Base-by-base conservation (phyloP, 108 stramenopile genomes). In the Schizochytrium sp. region DNA sequence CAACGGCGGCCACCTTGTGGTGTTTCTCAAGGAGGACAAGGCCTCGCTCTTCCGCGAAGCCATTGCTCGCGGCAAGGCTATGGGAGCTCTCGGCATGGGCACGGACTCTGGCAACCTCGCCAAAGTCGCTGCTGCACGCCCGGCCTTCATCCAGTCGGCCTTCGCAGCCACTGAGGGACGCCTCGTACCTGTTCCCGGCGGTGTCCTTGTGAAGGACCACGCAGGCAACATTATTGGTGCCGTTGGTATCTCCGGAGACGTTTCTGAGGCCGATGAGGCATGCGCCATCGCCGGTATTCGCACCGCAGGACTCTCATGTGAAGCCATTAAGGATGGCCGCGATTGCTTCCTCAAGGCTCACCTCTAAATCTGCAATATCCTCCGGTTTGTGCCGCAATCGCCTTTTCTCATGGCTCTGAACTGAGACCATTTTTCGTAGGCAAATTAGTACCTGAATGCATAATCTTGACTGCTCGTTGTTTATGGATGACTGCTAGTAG, bases 201-300 rank as follows among this genome's bases (percentile, higher is more conserved):
- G 76, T n/a, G 76, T 83, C 17, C 76, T 83, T 53, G 28, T 83
- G 38, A 49, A 55, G 50, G 76, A 83, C 3, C 76, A 83, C 76
- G 49, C 76, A 5, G 76, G 76, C 76, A 83, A 83, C 50, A 28
- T 83, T 38, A 83, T 83, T 1, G 76, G 76, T 53, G 76, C 76
- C 53, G 76, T 83, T 28, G 76, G 76, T 40, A 83, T 83, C 76
- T 55, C 50, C 28, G 76, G 76, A 17, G 76, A 83, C 53, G 76
- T 83, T 40, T 83, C 76, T 53, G 76, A 83, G 76, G 76, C 76
- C 53, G 76, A 83, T 42, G 76, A 83, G 53, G 76, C 76, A n/a
- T 83, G 76, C 76, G 76, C 28, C 10, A 83, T 83, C 28, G 76
- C 76, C 47, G 76, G 76, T n/a, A 83, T 83, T 40, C 76, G 76